Evolutionary conservation across 2,329 filamentous ascomycete species (phyloP).

Genomic region (Exophiala oligosperma): DNA sequence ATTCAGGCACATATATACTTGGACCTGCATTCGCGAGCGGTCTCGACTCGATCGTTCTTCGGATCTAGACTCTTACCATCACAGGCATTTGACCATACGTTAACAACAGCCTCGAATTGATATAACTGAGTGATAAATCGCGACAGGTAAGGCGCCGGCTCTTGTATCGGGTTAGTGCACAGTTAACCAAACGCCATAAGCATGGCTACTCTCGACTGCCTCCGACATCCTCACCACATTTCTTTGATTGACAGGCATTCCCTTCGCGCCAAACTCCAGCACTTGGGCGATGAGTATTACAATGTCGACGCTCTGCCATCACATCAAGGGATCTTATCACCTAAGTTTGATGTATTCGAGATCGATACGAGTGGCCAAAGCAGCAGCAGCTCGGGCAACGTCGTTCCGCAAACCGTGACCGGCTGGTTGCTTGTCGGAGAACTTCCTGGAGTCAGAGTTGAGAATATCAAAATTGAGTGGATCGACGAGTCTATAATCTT

Average conservation of each 20-base stretch:
- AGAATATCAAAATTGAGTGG: slow-evolving; percentile 11
- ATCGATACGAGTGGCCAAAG: not conserved
- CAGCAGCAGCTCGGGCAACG: not conserved
- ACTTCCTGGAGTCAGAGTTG: slow-evolving; percentile 2
- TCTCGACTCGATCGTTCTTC: too few relatives aligned
- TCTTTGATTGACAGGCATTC: slow-evolving; percentile 16
- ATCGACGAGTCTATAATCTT: slow-evolving; percentile 9
- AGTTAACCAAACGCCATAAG: not conserved
- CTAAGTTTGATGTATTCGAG: slow-evolving; percentile 17
- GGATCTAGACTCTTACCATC: too few relatives aligned
- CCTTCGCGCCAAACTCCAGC: slow-evolving; percentile 13
- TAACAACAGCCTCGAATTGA: not conserved
- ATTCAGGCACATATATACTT: too few relatives aligned
- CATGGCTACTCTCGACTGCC: slow-evolving; percentile 7
- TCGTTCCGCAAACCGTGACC: not conserved
- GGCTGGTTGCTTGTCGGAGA: slow-evolving; percentile 13
- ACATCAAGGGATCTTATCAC: slow-evolving; percentile 11
- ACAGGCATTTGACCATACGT: too few relatives aligned
- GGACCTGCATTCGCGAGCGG: too few relatives aligned
- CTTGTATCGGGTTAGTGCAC: not conserved
- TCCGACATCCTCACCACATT: slow-evolving; percentile 14
- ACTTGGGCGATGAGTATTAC: slow-evolving; percentile 13
- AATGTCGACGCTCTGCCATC: slow-evolving; percentile 16
- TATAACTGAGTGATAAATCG: not conserved
- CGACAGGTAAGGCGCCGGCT: too few relatives aligned